Conservation (phyloP, 2,329 filamentous ascomycete species). For the Trichoderma guizhouense region DNA sequence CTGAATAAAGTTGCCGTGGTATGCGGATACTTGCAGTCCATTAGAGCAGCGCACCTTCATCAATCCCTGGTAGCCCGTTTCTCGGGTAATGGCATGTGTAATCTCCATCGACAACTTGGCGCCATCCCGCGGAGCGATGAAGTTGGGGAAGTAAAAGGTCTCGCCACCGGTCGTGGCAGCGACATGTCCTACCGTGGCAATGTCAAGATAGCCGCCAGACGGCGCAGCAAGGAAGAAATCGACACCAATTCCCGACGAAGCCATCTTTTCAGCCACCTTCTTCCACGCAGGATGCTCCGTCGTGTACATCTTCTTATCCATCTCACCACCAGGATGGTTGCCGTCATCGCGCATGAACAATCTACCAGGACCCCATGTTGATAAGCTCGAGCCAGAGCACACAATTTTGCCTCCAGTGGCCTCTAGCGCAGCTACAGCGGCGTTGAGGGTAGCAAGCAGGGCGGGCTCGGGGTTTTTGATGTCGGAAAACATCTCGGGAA, state of each 20-base stretch:
- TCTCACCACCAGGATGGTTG: slow-evolving; percentile 80
- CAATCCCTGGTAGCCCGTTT: slow-evolving; percentile 91
- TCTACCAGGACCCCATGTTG: slow-evolving; percentile 85
- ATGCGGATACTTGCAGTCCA: slow-evolving; percentile 86
- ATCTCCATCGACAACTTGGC: slow-evolving; percentile 83
- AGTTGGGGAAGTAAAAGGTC: slow-evolving; percentile 96
- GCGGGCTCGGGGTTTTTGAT: slow-evolving; percentile 91
- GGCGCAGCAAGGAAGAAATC: slow-evolving; percentile 95
- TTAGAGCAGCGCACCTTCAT: slow-evolving; percentile 99
- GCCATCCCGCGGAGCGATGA: slow-evolving; percentile 80
- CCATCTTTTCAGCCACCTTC: slow-evolving; percentile 83
- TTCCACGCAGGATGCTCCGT: slow-evolving; percentile 88
- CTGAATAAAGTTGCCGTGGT: slow-evolving; percentile 95
- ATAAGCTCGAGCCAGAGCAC: slow-evolving; percentile 80
- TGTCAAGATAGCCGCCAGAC: slow-evolving; percentile 84
- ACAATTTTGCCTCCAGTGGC: slow-evolving; percentile 89
- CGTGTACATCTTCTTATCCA: slow-evolving; percentile 85
- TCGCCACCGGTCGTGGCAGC: slow-evolving; percentile 90
- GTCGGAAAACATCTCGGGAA: slow-evolving; percentile 82
- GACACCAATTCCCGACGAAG: slow-evolving; percentile 77
- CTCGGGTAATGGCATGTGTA: slow-evolving; percentile 77
- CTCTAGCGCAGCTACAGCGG: slow-evolving; percentile 78
- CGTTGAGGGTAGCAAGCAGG: slow-evolving; percentile 77
- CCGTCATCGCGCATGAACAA: slow-evolving; percentile 84
- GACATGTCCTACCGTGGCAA: slow-evolving; percentile 87